Evolutionary conservation across 805 yeast species (phyloP), one percentile per base, ranked within the genome.

Genomic region (Wickerhamiella dianesei): DNA sequence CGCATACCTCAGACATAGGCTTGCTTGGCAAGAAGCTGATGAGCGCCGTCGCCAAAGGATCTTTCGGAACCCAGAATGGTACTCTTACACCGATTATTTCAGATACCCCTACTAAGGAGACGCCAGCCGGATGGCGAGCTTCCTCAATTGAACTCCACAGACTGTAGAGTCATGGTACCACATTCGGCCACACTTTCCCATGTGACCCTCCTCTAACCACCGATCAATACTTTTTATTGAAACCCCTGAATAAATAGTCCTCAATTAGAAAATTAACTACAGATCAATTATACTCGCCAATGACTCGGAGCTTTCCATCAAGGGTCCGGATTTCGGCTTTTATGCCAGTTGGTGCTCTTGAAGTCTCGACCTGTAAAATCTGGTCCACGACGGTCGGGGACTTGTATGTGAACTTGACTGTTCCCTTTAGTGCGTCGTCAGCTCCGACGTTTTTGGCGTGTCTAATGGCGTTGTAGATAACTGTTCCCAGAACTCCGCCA

Each of bases 401-500:
- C 49, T 69, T 74, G 63, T 87, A 87, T 39, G 68, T 67, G 13
- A 63, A 46, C 19, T 60, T 53, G 39, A 79, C 65, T 19, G 41
- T 43, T 13, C 54, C 55, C 13, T 29, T 41, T 39, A 41, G 44
- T 14, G 22, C 21, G 22, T 21, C 25, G 9, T 50, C 21, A 4
- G 43, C 53, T 13, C 32, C 70, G 17, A 41, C 18, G 3, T 49
- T 76, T 48, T 72, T 67, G 45, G 79, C 70, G 53, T 79, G 78
- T 65, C 80, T 73, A 4, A 82, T 72, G 54, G 87, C 95, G 57
- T 85, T 92, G 29, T 35, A 36, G 46, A 86, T 65, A 1, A 87
- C 66, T 0, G 94, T 79, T 6, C 88, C 94, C 25, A 87, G 60
- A 22, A 88, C 75, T 0, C 96, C 96, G 3, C 96, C 96, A 59